Percentiles rank a stretch among this genome's conserved stretches.
Evolutionary conservation across 176 grass and related monocot genomes (phyloP).

Genomic region (Lolium multiflorum): DNA sequence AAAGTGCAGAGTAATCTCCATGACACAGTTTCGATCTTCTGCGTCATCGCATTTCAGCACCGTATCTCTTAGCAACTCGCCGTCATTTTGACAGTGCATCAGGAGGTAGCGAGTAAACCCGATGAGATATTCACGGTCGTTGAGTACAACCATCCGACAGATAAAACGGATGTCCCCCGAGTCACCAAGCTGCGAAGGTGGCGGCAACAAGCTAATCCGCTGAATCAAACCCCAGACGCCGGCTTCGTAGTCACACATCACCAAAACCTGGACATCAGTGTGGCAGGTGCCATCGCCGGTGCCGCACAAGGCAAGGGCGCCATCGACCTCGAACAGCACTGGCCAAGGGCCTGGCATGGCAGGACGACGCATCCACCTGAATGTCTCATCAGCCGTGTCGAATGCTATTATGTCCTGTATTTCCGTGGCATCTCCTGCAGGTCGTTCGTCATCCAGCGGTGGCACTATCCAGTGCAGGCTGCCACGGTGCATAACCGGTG

Average conservation of each 20-base stretch:
- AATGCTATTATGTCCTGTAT: background rate
- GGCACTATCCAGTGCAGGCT: background rate
- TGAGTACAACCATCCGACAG: background rate
- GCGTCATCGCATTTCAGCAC: background rate
- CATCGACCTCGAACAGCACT: background rate
- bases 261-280: background rate
- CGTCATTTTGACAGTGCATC: background rate
- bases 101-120: background rate
- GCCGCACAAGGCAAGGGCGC: background rate
- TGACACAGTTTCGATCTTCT: background rate
- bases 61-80: background rate
- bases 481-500: background rate
- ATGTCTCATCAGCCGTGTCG: background rate
- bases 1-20: background rate
- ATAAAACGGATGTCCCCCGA: background rate
- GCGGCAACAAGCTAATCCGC: background rate
- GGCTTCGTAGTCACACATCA: background rate
- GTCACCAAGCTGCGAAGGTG: background rate
- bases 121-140: background rate
- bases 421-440: background rate
- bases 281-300: background rate
- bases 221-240: background rate
- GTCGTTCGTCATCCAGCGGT: background rate
- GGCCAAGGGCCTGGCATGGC: background rate
- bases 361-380: background rate